Conservation (phyloP, 257 asterid species). For the Solanum phureja region DNA sequence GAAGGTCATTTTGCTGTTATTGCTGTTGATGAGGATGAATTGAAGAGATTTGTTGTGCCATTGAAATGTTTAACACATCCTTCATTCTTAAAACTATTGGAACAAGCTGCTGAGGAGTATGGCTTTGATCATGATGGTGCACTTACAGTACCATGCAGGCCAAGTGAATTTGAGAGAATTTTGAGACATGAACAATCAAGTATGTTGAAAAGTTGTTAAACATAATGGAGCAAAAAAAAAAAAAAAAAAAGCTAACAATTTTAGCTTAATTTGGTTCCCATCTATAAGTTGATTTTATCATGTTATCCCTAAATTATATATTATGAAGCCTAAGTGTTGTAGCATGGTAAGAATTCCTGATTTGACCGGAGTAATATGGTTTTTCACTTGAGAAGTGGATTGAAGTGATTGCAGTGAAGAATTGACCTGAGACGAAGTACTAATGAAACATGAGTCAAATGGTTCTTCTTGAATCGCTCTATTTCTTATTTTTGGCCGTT, state of each 20-base stretch:
- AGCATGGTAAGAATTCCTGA: background rate
- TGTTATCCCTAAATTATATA: background rate
- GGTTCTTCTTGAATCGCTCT: background rate
- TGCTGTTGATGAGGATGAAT: slow-evolving; percentile 15
- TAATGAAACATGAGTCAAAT: too few species aligned
- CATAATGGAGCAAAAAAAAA: background rate
- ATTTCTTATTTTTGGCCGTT: background rate
- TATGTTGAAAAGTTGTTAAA: background rate
- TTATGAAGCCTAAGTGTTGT: background rate
- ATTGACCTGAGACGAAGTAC: background rate
- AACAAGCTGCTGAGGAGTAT: slow-evolving; percentile 41
- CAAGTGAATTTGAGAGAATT: slow-evolving; percentile 19
- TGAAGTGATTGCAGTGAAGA: background rate
- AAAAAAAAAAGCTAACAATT: background rate
- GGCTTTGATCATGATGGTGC: slow-evolving; percentile 32
- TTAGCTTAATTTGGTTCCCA: background rate
- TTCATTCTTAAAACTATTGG: slow-evolving; percentile 19
- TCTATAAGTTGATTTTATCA: background rate
- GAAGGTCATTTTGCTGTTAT: slow-evolving; percentile 36
- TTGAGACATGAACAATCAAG: slow-evolving; percentile 6
- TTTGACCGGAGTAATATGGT: background rate
- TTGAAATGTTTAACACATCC: slow-evolving; percentile 27
- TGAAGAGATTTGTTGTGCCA: slow-evolving; percentile 23
- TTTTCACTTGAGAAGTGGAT: background rate
- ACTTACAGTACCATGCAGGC: slow-evolving; percentile 34